Evolutionary conservation across 768 basidiomycete genomes (phyloP), one percentile per base, ranked within the genome.

Genomic region (Hirschioporus abietinus): DNA sequence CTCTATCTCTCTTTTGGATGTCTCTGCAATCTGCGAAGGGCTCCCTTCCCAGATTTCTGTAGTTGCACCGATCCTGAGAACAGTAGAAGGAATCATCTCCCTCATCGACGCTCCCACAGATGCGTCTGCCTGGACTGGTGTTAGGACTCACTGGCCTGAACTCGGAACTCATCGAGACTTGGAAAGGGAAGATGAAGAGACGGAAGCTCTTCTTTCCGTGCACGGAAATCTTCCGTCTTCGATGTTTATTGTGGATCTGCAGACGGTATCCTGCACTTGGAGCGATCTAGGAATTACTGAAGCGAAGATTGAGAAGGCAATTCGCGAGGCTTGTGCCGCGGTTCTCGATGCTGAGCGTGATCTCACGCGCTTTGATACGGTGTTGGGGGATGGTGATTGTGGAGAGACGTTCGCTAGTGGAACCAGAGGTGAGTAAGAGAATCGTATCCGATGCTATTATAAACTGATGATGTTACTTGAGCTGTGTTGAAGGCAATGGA

Each of bases 361-460:
- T 15, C 76, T 89, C 70, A 89, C 88, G 3, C 74, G 78, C 35
- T 86, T 80, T 71, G 88, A 89, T 72, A 86, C 85, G 9, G 76
- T 88, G 27, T 79, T 84, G 8, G 87, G 88, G 27, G 87, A 89
- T 73, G 88, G 87, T 7, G 86, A 88, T 71, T 87, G 86, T 61
- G 86, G 88, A 9, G 76, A 82, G 52, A 88, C 86, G 7, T 84
- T 88, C 67, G 78, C 82, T 9, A 76, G 81, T 2, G 87, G 87
- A 10, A 80, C 80, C 7, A 73, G 67, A 74, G 78, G 76, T 78
- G 63, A 10, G 58, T 59, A 35, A 15, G 12, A 20, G 2, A 12
- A 25, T 8, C n/a, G 34, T 58, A 10, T 27, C 18, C 35, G 15
- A 58, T 35, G 35, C 9, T 12, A 36, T 23, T 64, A 58, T 17